Base-by-base conservation (phyloP, 164 flowering plant genomes). In the Vitis cinerea region DNA sequence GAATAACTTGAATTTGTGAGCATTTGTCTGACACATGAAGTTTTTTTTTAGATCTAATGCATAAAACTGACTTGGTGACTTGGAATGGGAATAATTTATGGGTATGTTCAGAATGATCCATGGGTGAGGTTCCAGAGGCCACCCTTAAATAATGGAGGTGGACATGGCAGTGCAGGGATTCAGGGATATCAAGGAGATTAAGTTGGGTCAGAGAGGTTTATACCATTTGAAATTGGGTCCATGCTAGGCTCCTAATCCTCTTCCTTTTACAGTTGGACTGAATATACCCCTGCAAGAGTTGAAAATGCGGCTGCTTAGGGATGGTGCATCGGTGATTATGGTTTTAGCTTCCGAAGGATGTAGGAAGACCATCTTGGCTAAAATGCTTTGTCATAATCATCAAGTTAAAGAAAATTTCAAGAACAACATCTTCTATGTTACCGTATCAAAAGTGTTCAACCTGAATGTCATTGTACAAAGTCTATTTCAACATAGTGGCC, bases 211-310 rank as follows among this genome's bases (percentile, higher is more conserved):
- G 44, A 37, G 7, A 37, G 44, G 0, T 37, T 7, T 7, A 37
- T 37, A 37, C 7, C 44, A 37, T 37, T 37, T 37, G 3, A 37
- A 37, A 37, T 37, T 37, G 44, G 44, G 44, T 3, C 44, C 44
- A 37, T 37, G 59, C 53, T 27, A 15, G 10, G 61, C 70, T 17
- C 78, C 78, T 27, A 50, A 37, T 13, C 9, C 63, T 2, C 71
- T 67, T 9, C 13, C 10, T 29, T 31, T 48, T 19, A 52, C 51
- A 6, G 78, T 83, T 63, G 88, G 83, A 52, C 74, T 81, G 54
- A 80, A 77, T 47, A 66, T 44, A n/a, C 82, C 82, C 8, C 52
- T 83, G 61, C 54, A 57, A 52, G 82, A 83, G 50, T 53, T 83
- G 71, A 85, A 79, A 75, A 48, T n/a, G 59, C n/a, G 53, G 65